Conservation (phyloP, 495 filamentous ascomycete genomes). For the Articulospora tetracladia region DNA sequence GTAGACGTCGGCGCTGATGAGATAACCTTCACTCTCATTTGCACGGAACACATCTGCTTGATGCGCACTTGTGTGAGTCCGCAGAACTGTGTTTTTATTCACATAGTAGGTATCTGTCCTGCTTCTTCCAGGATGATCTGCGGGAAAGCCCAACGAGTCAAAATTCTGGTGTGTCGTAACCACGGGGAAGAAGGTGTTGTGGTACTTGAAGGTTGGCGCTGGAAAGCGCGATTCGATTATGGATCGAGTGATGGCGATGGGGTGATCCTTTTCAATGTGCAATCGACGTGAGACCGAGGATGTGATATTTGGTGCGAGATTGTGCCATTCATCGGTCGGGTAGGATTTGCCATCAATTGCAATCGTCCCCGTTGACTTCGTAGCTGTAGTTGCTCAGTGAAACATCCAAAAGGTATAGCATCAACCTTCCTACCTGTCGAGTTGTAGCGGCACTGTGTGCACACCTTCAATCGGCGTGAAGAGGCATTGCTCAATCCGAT, state of each 20-base stretch:
- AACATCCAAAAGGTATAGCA: neutral
- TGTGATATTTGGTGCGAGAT: slow-evolving; percentile 72
- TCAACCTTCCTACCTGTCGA: slow-evolving; percentile 18
- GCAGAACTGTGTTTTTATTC: slow-evolving; percentile 76
- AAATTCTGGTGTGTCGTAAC: slow-evolving; percentile 90
- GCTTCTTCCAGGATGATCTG: slow-evolving; percentile 84
- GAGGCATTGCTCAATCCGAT: slow-evolving; percentile 11
- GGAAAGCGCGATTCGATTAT: slow-evolving; percentile 92
- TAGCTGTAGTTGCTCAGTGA: slow-evolving; percentile 10
- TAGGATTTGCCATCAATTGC: slow-evolving; percentile 62
- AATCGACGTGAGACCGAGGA: slow-evolving; percentile 68
- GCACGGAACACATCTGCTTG: slow-evolving; percentile 81
- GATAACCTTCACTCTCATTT: slow-evolving; percentile 72
- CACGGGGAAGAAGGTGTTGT: slow-evolving; percentile 76
- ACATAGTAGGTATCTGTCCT: slow-evolving; percentile 94
- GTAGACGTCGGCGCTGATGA: slow-evolving; percentile 95
- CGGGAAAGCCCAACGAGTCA: slow-evolving; percentile 88
- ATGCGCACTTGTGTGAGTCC: slow-evolving; percentile 93
- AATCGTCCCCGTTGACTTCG: slow-evolving; percentile 21
- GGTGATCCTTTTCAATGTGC: slow-evolving; percentile 85
- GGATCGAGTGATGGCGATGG: slow-evolving; percentile 81
- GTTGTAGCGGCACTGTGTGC: slow-evolving; percentile 20
- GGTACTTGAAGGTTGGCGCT: slow-evolving; percentile 61
- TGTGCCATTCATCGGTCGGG: slow-evolving; percentile 76
- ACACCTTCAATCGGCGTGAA: slow-evolving; percentile 9